A percentile compares a stretch with the other conserved stretches of the same genome.
These are phyloP conservation scores for Kalmanozyma brasiliensis DNA, from an alignment of 1,284 basidiomycete species.

Conservation along the genomic window DNA sequence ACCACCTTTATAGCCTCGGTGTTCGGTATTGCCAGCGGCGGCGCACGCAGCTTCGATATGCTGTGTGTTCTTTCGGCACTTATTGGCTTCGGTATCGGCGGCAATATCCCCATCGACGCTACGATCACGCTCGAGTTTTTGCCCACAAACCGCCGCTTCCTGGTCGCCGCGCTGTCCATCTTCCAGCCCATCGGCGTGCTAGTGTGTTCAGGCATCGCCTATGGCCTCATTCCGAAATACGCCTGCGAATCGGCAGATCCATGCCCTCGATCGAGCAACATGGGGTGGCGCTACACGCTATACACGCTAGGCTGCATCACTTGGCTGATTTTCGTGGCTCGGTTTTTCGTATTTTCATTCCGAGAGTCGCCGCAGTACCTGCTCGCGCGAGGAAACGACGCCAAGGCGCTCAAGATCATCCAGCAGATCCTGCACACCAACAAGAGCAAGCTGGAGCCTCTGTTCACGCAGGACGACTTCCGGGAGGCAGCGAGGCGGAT, in stretches of 20 bases:
- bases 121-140: slow-evolving; percentile 62
- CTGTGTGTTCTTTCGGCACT: slow-evolving; percentile 54
- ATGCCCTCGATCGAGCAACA: slow-evolving; percentile 53
- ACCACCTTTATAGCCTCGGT: slow-evolving; percentile 58
- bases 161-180: slow-evolving; percentile 55
- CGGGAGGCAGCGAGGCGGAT: slow-evolving; percentile 62
- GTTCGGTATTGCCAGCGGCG: slow-evolving; percentile 58
- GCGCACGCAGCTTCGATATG: slow-evolving; percentile 47
- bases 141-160: slow-evolving; percentile 50
- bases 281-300: slow-evolving; percentile 65
- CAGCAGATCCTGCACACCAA: slow-evolving; percentile 51
- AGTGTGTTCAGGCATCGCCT: slow-evolving; percentile 58
- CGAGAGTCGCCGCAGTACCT: slow-evolving; percentile 64
- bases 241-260: slow-evolving; percentile 42
- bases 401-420: slow-evolving; percentile 52
- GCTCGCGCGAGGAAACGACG: slow-evolving; percentile 54
- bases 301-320: slow-evolving; percentile 63
- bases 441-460: slow-evolving; percentile 67
- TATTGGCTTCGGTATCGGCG: slow-evolving; percentile 59
- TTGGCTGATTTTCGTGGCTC: slow-evolving; percentile 59
- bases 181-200: slow-evolving; percentile 65
- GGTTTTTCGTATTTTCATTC: slow-evolving; percentile 62
- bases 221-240: slow-evolving; percentile 57
- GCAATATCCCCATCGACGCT: slow-evolving; percentile 61
- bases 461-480: slow-evolving; percentile 68